These are phyloP conservation scores for Dillenia suffruticosa DNA, from an alignment of 164 flowering plant genomes.

Conservation along the genomic window DNA sequence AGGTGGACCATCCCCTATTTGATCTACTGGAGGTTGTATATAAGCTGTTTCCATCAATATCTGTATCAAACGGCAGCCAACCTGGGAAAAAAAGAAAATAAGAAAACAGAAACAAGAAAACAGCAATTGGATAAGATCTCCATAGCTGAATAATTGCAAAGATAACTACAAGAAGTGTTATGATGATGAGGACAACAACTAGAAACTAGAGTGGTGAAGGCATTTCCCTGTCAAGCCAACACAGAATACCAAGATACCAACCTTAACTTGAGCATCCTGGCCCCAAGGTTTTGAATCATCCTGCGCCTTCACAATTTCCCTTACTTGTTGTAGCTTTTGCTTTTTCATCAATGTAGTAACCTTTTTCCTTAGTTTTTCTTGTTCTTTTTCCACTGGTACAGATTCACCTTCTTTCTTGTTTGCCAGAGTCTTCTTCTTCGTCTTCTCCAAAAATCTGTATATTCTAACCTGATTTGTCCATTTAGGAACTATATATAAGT, in stretches of 20 bases:
- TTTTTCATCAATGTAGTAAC: slow-evolving; percentile 68
- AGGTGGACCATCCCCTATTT: slow-evolving; percentile 59
- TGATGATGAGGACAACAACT: too few relatives aligned
- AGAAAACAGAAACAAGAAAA: too few relatives aligned
- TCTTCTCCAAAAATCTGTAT: slow-evolving; percentile 65
- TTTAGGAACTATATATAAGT: too few relatives aligned
- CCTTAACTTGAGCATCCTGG: slow-evolving; percentile 68
- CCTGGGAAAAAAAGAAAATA: slow-evolving; percentile 34
- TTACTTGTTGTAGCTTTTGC: slow-evolving; percentile 53
- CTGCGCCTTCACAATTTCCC: slow-evolving; percentile 51
- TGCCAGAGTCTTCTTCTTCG: slow-evolving; percentile 36
- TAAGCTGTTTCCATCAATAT: slow-evolving; percentile 78
- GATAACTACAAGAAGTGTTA: too few relatives aligned
- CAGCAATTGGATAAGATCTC: too few relatives aligned
- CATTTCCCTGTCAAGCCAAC: too few relatives aligned
- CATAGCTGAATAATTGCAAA: too few relatives aligned
- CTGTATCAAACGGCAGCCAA: slow-evolving; percentile 86
- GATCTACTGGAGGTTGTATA: slow-evolving; percentile 78
- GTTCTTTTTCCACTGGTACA: slow-evolving; percentile 27
- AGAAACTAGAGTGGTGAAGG: too few relatives aligned
- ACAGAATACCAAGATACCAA: slow-evolving; percentile 14
- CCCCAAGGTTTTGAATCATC: slow-evolving; percentile 70
- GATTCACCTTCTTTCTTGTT: slow-evolving; percentile 24
- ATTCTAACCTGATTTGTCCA: slow-evolving; percentile 65
- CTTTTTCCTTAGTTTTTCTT: slow-evolving; percentile 48